phyloP scores from a whole-genome alignment of 306 rosid genomes.

The Vicia villosa region DNA sequence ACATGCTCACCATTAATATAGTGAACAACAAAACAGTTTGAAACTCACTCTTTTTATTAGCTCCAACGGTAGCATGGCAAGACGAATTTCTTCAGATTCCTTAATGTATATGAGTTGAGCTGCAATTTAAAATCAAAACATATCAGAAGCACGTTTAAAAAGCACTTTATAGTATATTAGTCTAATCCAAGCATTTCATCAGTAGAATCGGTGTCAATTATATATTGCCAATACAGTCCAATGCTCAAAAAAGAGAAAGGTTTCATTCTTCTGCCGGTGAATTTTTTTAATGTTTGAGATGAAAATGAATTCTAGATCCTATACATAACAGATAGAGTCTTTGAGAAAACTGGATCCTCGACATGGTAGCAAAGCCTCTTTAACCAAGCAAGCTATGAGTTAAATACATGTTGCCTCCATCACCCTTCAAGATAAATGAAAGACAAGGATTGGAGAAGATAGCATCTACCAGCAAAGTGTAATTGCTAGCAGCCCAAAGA shows the following conservation, averaged over 20 bases:
- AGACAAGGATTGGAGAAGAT: not conserved
- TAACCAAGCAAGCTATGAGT: conserved; percentile 7
- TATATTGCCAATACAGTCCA: conserved; percentile 7
- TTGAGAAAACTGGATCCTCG: not conserved
- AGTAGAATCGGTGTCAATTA: conserved; percentile 14
- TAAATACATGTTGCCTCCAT: conserved; percentile 6
- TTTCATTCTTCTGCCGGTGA: conserved; percentile 2
- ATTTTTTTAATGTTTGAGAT: not conserved
- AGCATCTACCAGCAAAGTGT: not conserved
- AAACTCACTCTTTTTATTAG: conserved; percentile 83
- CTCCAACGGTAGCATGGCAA: conserved; percentile 87
- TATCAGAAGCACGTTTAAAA: conserved; percentile 23
- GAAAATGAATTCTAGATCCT: conserved; percentile 9
- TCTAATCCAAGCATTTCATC: conserved; percentile 12
- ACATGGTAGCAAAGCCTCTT: conserved; percentile 5
- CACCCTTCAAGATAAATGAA: conserved; percentile 1
- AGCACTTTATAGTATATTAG: conserved; percentile 16
- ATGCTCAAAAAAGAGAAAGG: not conserved
- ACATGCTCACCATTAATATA: not conserved
- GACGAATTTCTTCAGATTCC: conserved; percentile 87
- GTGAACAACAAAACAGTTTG: conserved; percentile 24
- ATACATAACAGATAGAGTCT: conserved; percentile 7
- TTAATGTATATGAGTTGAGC: conserved; percentile 61
- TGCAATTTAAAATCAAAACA: conserved; percentile 50
- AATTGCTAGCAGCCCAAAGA: not conserved